Base-by-base conservation (phyloP, 306 rosid species). In the Prunus mira region DNA sequence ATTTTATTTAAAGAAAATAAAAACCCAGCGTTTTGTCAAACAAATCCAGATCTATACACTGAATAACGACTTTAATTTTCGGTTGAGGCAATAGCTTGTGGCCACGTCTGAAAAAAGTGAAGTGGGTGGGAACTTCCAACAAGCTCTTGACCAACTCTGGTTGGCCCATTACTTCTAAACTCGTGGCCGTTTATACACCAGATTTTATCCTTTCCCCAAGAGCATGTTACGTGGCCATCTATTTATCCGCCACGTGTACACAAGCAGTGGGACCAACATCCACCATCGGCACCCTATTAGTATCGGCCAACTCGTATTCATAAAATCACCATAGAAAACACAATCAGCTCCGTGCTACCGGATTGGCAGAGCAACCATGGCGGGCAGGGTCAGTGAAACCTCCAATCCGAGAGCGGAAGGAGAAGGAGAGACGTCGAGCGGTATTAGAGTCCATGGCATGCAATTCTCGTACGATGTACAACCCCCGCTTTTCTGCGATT, bases 361-460 rank as follows among this genome's bases (percentile, higher is more conserved):
- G 49, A 65, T 43, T 81, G 25, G 30, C 80, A 34, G 68, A 10
- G 60, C 75, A 56, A 72, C 45, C 67, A 87, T 93, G 98, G 94
- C 94, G 76, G 65, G 24, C 72, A 12, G 56, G 17, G 65, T 50
- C 49, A 30, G 30, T 6, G 75, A 54, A 76, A 57, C 61, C 51
- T 67, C 74, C 19, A 52, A 56, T 47, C 17, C 52, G 18, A 49
- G 55, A 43, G 64, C 65, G n/a, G 43, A 38, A 38, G 43, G 17
- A 15, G 84, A 69, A 38, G 43, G 17, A 19, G 84, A 69, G 71
- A 46, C 43, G 61, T 73, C 50, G 38, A 52, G 19, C 12, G 85
- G 96, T 57, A 90, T 95, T 75, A 81, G 65, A 75, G 94, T 92
- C 41, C 73, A 43, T 0, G 97, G 86, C 49, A 88, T 95, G 97